Evolutionary conservation across 208 protist genomes (phyloP).

Genomic region (Trypanosoma mega): DNA sequence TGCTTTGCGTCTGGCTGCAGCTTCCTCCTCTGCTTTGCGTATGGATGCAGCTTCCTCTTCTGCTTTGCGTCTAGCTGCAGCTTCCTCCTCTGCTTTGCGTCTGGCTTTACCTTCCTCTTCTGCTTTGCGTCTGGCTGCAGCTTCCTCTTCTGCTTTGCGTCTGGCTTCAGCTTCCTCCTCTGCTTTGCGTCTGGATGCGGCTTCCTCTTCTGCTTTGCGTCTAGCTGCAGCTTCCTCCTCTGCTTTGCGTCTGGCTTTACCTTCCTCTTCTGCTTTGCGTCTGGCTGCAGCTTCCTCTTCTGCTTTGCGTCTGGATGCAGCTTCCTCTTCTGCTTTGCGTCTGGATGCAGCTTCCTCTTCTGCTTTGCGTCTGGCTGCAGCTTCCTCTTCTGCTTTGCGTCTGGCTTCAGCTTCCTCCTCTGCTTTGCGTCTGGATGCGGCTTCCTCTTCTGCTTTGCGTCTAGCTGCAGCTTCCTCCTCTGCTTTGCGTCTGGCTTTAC

Average conservation of each 20-base stretch:
- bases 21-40: background rate
- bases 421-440: background rate
- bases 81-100: constrained; percentile 10
- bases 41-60: constrained; percentile 8
- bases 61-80: no score
- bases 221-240: constrained; percentile 10
- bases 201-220: constrained; percentile 8
- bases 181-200: background rate
- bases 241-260: constrained; percentile 16
- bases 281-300: background rate
- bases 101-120: background rate
- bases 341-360: background rate
- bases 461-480: background rate
- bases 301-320: background rate
- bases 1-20: constrained; percentile 1
- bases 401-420: constrained; percentile 6
- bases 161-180: constrained; percentile 7
- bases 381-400: constrained; percentile 8
- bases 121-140: constrained; percentile 4
- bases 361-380: background rate
- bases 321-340: constrained; percentile 9
- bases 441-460: background rate
- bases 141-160: constrained; percentile 8
- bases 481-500: background rate
- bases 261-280: constrained; percentile 2